Conservation (phyloP, 2,329 filamentous ascomycete species). For the Aspergillus oerlinghausenensis region DNA sequence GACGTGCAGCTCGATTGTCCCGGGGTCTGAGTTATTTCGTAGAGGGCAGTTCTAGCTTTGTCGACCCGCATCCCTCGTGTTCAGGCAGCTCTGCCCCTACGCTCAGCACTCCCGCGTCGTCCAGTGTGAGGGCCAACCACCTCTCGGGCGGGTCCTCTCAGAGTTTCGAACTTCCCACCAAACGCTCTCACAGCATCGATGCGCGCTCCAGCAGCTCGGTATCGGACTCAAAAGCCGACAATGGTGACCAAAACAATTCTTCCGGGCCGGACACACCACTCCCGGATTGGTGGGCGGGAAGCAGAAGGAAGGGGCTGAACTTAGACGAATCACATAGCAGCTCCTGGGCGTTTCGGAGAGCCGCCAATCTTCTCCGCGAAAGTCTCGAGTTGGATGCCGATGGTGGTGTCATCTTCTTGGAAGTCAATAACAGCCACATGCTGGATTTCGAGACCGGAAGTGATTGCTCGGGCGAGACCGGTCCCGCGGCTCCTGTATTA, state of each 20-base stretch:
- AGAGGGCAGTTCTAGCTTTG: constrained; percentile 46
- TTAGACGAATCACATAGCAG: constrained; percentile 35
- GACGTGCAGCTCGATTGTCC: constrained; percentile 52
- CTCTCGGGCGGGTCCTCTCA: constrained; percentile 21
- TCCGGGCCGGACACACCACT: constrained; percentile 25
- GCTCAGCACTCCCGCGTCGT: constrained; percentile 19
- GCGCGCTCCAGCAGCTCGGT: constrained; percentile 21
- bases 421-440: constrained; percentile 26
- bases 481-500: constrained; percentile 28
- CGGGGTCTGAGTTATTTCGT: constrained; percentile 52
- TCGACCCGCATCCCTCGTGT: constrained; percentile 25
- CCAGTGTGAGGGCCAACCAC: constrained; percentile 19
- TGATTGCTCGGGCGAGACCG: constrained; percentile 25
- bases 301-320: constrained; percentile 20
- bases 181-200: constrained; percentile 27
- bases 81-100: constrained; percentile 13
- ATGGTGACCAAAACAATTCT: constrained; percentile 14
- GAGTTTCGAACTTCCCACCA: constrained; percentile 17
- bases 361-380: constrained; percentile 46
- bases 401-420: constrained; percentile 44
- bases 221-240: constrained; percentile 26
- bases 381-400: constrained; percentile 43
- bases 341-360: constrained; percentile 44
- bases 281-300: constrained; percentile 30
- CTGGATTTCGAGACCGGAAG: constrained; percentile 25